Conservation (phyloP, 1,284 basidiomycete genomes). For the Schizophyllum amplum region DNA sequence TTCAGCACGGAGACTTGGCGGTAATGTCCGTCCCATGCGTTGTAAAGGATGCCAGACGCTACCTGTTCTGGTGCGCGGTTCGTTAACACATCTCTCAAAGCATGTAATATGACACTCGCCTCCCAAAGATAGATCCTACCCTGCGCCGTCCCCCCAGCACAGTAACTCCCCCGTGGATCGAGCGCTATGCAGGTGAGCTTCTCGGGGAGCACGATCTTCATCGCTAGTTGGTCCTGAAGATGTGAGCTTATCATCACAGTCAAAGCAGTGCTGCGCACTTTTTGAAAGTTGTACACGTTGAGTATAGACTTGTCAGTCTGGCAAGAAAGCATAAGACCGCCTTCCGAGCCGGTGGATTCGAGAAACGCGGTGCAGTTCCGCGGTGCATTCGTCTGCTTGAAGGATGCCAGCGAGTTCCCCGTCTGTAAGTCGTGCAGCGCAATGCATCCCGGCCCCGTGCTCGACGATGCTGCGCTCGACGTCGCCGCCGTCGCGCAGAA, state of each 20-base stretch:
- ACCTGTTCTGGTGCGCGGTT: conserved; percentile 42
- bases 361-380: conserved; percentile 51
- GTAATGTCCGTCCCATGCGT: conserved; percentile 94
- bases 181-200: conserved; percentile 75
- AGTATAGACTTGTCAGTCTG: conserved; percentile 76
- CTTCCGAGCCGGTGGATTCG: conserved; percentile 57
- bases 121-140: conserved; percentile 96
- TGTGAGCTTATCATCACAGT: conserved; percentile 5
- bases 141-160: conserved; percentile 81
- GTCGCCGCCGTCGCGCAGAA: conserved; percentile 49
- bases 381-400: conserved; percentile 64
- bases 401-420: conserved; percentile 57
- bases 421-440: conserved; percentile 68
- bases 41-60: conserved; percentile 82
- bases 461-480: conserved; percentile 25
- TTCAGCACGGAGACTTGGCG: conserved; percentile 76
- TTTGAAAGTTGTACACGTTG: conserved; percentile 80
- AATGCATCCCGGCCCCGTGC: conserved; percentile 50
- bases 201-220: conserved; percentile 87
- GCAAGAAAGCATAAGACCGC: conserved; percentile 68
- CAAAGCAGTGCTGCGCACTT: conserved; percentile 33
- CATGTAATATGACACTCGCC: conserved; percentile 38
- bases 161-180: conserved; percentile 67
- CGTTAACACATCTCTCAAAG: conserved; percentile 11
- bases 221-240: conserved; percentile 74